A percentile compares a stretch with the other conserved stretches of the same genome.
Evolutionary conservation across 495 filamentous ascomycete species (phyloP).

Genomic region (Penicillium riverlandense): DNA sequence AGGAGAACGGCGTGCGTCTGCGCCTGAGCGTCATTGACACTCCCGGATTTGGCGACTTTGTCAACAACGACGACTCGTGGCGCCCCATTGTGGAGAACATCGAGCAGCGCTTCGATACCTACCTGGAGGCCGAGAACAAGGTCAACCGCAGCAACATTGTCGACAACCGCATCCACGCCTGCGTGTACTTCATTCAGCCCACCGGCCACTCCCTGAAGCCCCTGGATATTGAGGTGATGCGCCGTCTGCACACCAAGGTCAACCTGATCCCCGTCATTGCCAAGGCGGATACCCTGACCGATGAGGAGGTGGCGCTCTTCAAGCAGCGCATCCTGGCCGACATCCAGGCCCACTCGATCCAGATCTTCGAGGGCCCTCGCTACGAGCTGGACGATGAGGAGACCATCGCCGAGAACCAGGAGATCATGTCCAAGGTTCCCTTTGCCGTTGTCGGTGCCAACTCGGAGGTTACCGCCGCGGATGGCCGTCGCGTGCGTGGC

Average conservation of each 20-base stretch:
- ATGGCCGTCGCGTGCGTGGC: conserved; percentile 93
- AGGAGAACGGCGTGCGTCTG: conserved; percentile 97
- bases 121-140: conserved; percentile 99
- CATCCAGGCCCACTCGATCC: conserved; percentile 91
- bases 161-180: conserved; percentile 96
- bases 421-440: conserved; percentile 99
- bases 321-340: conserved; percentile 98
- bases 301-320: conserved; percentile 89
- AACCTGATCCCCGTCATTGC: conserved; percentile 99
- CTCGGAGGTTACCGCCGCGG: conserved; percentile 78
- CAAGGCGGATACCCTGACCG: conserved; percentile 95
- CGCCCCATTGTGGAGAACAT: conserved; percentile 98
- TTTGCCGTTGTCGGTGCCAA: conserved; percentile 98
- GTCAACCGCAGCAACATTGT: conserved; percentile 99
- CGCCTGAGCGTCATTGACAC: conserved; percentile 97
- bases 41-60: conserved; percentile 96
- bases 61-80: conserved; percentile 99
- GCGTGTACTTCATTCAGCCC: conserved; percentile 99
- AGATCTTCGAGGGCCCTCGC: conserved; percentile 97
- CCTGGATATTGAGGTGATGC: conserved; percentile 98
- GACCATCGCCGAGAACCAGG: conserved; percentile 98
- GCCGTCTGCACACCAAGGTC: conserved; percentile 98
- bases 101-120: conserved; percentile 96
- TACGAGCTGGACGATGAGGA: conserved; percentile 99
- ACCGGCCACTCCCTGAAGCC: conserved; percentile 99